Evolutionary conservation across 73 alveolate species (phyloP), one percentile per base, ranked within the genome.

Genomic region (Loxodes magnus): DNA sequence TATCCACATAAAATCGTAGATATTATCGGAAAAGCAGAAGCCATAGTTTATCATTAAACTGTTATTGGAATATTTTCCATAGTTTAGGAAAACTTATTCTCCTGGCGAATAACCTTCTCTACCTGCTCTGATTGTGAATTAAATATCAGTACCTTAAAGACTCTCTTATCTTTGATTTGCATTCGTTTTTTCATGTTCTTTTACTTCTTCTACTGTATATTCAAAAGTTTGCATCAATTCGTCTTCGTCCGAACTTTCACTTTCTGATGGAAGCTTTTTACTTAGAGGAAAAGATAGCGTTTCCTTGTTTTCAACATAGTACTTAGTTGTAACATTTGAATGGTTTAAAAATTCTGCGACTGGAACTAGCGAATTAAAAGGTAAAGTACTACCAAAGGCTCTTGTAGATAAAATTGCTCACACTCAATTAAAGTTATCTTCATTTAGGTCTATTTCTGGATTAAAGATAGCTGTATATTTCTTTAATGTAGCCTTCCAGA

Each of bases 11-110:
- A n/a, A n/a, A n/a, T n/a, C n/a, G n/a, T n/a, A n/a, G n/a, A n/a
- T n/a, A n/a, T n/a, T n/a, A n/a, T n/a, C n/a, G n/a, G n/a, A n/a
- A n/a, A n/a, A n/a, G n/a, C n/a, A n/a, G n/a, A 46, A 46, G 14
- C 59, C 59, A 46, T 46, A 46, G 17, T 46, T 46, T 24, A 41
- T 46, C 0, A 46, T 2, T 1, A 46, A 41, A n/a, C 7, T 12
- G 22, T 41, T 46, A 46, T 46, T 46, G 5, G 59, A 46, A 24
- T 46, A 46, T 24, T 19, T 46, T 20, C 59, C 59, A 46, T 46
- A 46, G 1, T 37, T 16, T 12, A 46, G 22, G 2, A 10, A 46
- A 16, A 2, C 60, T 24, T 46, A 41, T 7, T 1, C 2, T 0
- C 59, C 59, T 12, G 59, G 26, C 2, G 22, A 17, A 25, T 22